Base-by-base conservation (phyloP, 2,329 filamentous ascomycete species). In the Zymoseptoria passerinii region DNA sequence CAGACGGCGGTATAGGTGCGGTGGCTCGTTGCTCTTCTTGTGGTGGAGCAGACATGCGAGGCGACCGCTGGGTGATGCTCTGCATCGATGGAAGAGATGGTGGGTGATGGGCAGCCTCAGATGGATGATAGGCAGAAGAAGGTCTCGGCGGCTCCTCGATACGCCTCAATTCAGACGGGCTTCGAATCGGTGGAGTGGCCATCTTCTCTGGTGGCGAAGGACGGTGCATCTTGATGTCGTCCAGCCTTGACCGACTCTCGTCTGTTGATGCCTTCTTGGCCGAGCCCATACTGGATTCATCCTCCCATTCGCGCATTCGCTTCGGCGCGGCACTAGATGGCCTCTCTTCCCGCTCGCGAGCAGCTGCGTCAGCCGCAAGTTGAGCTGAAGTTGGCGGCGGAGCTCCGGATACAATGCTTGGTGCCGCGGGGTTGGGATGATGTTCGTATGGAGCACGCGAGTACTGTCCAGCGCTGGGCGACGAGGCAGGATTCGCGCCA, bases 221-320 rank as follows among this genome's bases (percentile, higher is more conserved):
- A 50, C 91, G 86, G 60, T 91, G 89, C 69, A 88, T 86, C 61
- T 86, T 85, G 70, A 90, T 83, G 68, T 96, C 91, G 48, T 96
- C 91, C 65, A 96, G 80, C 56, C 90, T 88, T 59, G 89, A 89
- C 50, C 92, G 86, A 63, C 83, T 90, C 73, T 96, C 92, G 4
- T 97, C 92, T 48, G 86, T 95, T 8, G 89, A 87, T 61, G 89
- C 85, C 77, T 96, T 96, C 78, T 96, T 95, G 50, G 81, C 80
- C 3, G 85, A 60, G 55, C 61, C 63, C 49, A 55, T 56, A 54
- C 59, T 66, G 4, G 70, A 77, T 40, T 95, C 90, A 40, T 92
- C 88, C 65, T 97, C 94, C 92, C 94, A 96, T 69, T 97, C 94
- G 53, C 92, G 86, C 72, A 86, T 82, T 58, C 94, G 84, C 80